Base-by-base conservation (phyloP, 2,329 filamentous ascomycete species). In the Grosmannia penicillata region DNA sequence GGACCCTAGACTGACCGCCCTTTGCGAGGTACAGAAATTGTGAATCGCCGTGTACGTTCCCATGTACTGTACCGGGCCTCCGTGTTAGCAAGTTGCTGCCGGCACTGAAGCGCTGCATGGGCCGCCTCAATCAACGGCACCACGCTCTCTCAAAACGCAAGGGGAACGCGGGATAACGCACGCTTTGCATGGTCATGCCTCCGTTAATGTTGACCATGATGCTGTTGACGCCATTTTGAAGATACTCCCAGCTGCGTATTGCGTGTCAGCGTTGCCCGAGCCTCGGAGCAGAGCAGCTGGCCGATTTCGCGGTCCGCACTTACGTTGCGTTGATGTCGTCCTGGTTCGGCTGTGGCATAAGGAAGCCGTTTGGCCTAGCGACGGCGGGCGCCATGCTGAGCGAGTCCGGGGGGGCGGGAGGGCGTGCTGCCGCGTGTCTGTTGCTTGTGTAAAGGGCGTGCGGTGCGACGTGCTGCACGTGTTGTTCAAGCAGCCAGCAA, bases 21-120 rank as follows among this genome's bases (percentile, higher is more conserved):
- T 96, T 59, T 96, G 91, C 19, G 91, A 94, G 40, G 91, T 98
- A 59, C 91, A 98, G 60, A 98, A 98, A 65, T 98, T 95, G 64
- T 98, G 91, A 36, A 98, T 91, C 44, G 87, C 86, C 71, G 89
- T 95, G 62, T 96, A 96, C 43, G 95, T 77, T 40, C 83, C 85
- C 89, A 96, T 95, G 62, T 96, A 96, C 68, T 81, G 44, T 24
- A 50, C 43, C 10, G 36, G 17, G 14, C 4, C 7, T 7, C 5
- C 7, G n/a, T n/a, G 15, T 26, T 25, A 33, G 18, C 34, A 34
- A 18, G 19, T 44, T 21, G 4, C 4, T 8, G 13, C 11, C 8
- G 6, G 31, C 26, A 14, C 33, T 27, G n/a, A n/a, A n/a, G n/a
- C n/a, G n/a, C n/a, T n/a, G n/a, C n/a, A n/a, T n/a, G n/a, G n/a